phyloP scores from a whole-genome alignment of 148 eudicot genomes.

The Pharnaceum exiguum region DNA sequence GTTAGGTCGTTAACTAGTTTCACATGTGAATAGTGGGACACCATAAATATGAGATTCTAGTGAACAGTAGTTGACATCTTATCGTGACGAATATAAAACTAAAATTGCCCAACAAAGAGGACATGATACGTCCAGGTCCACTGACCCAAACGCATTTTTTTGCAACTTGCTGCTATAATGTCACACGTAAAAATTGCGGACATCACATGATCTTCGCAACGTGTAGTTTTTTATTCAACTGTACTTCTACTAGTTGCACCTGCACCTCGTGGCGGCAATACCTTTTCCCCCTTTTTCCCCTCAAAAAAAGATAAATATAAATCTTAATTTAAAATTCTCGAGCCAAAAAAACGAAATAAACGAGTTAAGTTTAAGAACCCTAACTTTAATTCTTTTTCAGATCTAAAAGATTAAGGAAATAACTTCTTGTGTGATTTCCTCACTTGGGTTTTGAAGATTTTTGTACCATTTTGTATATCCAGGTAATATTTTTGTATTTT shows the following conservation, averaged over 20 bases:
- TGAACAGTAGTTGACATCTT: no score
- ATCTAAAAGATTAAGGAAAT: constrained; percentile 3
- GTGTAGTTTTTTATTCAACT: constrained; percentile 2
- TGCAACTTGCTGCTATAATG: no score
- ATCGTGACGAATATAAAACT: no score
- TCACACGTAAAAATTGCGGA: neutral
- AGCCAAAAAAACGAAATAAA: constrained; percentile 1
- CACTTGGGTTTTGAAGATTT: constrained; percentile 2
- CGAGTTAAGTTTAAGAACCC: neutral
- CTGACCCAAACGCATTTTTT: no score
- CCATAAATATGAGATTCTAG: no score
- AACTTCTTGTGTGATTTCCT: neutral
- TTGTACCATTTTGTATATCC: neutral
- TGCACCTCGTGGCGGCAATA: constrained; percentile 11
- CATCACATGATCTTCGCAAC: neutral
- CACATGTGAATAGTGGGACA: no score
- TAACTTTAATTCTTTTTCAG: constrained; percentile 21
- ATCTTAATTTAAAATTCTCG: neutral
- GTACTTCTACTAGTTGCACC: no score
- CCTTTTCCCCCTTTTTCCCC: neutral
- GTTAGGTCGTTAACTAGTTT: no score
- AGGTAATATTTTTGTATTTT: constrained; percentile 13
- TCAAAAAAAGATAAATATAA: neutral
- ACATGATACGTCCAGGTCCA: no score
- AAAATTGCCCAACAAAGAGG: no score